A percentile compares a stretch with the other conserved stretches of the same genome.
Conservation (phyloP, 2,329 filamentous ascomycete species). For the Pseudogymnoascus sp. region DNA sequence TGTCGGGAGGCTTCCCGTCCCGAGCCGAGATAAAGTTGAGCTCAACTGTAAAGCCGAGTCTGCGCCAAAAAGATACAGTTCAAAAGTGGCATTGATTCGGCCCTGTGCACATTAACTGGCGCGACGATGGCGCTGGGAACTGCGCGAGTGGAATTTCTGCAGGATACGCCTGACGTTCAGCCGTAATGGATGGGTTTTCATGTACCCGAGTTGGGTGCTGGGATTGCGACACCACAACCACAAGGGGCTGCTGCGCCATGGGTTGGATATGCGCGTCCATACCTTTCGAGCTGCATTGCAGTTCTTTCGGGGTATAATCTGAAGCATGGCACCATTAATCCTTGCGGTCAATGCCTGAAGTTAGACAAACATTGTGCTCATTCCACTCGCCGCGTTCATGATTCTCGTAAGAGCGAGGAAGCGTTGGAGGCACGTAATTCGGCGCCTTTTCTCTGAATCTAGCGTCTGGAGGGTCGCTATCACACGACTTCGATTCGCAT, state of each 20-base stretch:
- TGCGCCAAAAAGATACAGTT: background rate
- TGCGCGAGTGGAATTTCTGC: background rate
- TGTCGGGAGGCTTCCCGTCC: background rate
- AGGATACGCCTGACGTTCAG: background rate
- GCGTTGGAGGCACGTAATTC: background rate
- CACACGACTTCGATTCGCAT: background rate
- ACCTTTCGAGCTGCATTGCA: background rate
- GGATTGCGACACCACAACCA: background rate
- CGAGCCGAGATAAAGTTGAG: background rate
- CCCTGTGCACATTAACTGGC: background rate
- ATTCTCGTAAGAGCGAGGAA: background rate
- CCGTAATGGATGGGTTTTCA: background rate
- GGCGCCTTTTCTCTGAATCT: background rate
- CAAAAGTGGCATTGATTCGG: background rate
- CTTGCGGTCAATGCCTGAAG: background rate
- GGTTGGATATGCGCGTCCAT: background rate
- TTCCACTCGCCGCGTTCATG: background rate
- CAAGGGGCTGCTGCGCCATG: background rate
- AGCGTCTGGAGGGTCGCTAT: background rate
- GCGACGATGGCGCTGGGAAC: background rate
- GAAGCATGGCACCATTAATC: background rate
- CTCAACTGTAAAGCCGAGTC: background rate
- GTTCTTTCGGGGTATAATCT: background rate
- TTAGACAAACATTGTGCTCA: background rate
- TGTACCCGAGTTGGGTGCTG: background rate